These are phyloP conservation scores for Kingdonia uniflora DNA, from an alignment of 164 flowering plant genomes.

Conservation along the genomic window DNA sequence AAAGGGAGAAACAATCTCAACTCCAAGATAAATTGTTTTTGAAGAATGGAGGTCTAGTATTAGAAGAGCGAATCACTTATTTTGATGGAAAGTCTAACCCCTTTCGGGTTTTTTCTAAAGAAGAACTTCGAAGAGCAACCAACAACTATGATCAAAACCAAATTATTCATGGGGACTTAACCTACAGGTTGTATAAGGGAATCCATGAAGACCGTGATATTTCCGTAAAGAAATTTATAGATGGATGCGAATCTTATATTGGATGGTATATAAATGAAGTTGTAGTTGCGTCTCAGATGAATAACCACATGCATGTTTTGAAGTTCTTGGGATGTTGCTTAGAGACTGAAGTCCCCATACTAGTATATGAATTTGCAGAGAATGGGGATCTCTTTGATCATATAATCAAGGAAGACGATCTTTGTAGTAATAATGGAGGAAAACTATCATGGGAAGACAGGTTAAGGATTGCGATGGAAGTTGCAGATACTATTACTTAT, in stretches of 20 bases:
- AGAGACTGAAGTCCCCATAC: neutral
- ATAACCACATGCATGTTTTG: neutral
- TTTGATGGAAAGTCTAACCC: neutral
- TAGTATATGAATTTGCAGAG: neutral
- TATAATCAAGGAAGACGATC: neutral
- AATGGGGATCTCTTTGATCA: neutral
- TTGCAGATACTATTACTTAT: neutral
- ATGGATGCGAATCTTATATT: neutral
- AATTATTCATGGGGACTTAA: neutral
- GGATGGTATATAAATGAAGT: neutral
- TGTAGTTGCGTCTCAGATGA: neutral
- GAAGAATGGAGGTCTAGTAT: neutral
- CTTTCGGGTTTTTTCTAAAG: neutral
- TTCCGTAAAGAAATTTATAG: neutral
- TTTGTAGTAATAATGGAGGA: neutral
- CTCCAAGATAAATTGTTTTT: neutral
- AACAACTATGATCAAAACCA: neutral
- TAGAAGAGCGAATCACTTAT: neutral
- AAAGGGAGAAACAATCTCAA: conserved; percentile 1
- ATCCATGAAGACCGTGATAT: neutral
- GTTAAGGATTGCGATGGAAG: conserved; percentile 3
- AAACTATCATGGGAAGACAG: neutral
- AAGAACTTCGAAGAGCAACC: neutral
- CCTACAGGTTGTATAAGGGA: neutral
- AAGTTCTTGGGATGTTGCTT: conserved; percentile 3